Conservation (phyloP, 441 rosid genomes). For the Syzygium malaccense region DNA sequence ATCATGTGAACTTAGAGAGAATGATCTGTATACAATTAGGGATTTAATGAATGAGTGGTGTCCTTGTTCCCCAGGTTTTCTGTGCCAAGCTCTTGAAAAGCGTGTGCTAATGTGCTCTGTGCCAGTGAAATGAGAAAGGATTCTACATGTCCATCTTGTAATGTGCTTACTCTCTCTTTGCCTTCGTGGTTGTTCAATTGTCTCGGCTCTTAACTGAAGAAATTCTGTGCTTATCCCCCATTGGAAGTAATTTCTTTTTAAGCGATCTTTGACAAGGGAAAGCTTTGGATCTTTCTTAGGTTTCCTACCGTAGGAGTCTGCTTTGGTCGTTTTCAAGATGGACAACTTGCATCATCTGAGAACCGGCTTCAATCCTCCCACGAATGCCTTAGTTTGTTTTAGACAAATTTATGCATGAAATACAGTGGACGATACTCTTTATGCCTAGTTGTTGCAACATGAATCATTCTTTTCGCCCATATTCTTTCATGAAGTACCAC, state of each 20-base stretch:
- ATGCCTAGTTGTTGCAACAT: background rate
- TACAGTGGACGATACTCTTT: background rate
- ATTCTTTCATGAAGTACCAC: background rate
- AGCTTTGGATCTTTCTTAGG: background rate
- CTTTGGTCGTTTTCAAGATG: background rate
- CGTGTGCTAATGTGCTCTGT: background rate
- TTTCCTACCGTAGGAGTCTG: background rate
- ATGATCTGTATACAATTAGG: background rate
- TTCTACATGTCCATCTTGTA: background rate
- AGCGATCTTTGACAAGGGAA: background rate
- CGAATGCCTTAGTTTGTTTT: background rate
- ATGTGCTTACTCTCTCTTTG: background rate
- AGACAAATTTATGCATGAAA: background rate
- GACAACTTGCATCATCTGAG: background rate
- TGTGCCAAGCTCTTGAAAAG: background rate
- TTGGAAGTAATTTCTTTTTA: background rate
- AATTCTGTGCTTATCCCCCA: background rate
- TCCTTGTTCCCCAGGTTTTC: background rate
- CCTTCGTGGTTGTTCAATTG: background rate
- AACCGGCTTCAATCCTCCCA: background rate
- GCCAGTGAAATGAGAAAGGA: background rate
- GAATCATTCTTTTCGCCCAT: background rate
- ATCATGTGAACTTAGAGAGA: background rate
- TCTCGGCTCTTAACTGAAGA: background rate
- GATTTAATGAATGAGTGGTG: background rate